These are phyloP conservation scores for Pachyrhizus erosus DNA, from an alignment of 306 rosid species.

Conservation along the genomic window DNA sequence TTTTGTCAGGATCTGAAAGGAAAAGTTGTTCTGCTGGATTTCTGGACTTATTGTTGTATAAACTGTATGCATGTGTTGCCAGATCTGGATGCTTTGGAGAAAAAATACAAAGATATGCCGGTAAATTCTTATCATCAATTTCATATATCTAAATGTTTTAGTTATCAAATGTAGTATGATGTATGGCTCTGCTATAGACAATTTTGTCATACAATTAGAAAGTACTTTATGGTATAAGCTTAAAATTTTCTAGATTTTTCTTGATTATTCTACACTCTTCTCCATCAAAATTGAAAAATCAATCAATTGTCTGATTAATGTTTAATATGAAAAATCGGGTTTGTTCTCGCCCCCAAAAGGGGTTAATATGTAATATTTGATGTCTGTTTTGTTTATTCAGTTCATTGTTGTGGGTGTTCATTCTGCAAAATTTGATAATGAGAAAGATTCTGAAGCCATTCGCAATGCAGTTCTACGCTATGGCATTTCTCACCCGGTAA, in stretches of 20 bases:
- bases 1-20: slow-evolving; percentile 89
- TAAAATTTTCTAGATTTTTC: slow-evolving; percentile 10
- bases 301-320: slow-evolving; percentile 21
- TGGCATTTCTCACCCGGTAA: slow-evolving; percentile 91
- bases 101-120: slow-evolving; percentile 89
- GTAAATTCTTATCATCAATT: slow-evolving; percentile 55
- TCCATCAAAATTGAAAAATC: slow-evolving; percentile 26
- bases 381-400: slow-evolving; percentile 55
- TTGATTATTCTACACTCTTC: neutral
- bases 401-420: slow-evolving; percentile 94
- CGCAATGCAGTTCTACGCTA: slow-evolving; percentile 96
- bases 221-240: slow-evolving; percentile 29
- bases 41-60: slow-evolving; percentile 97
- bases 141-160: slow-evolving; percentile 33
- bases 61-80: slow-evolving; percentile 98
- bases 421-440: slow-evolving; percentile 97
- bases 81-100: slow-evolving; percentile 88
- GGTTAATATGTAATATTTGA: slow-evolving; percentile 13
- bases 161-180: slow-evolving; percentile 35
- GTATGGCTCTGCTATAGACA: slow-evolving; percentile 18
- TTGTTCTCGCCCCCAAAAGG: neutral
- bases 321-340: neutral
- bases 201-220: slow-evolving; percentile 16
- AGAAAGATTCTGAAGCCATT: slow-evolving; percentile 96
- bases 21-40: slow-evolving; percentile 88